A percentile compares a stretch with the other conserved stretches of the same genome.
Conservation (phyloP, 164 flowering plant species). For the Annona cherimola region DNA sequence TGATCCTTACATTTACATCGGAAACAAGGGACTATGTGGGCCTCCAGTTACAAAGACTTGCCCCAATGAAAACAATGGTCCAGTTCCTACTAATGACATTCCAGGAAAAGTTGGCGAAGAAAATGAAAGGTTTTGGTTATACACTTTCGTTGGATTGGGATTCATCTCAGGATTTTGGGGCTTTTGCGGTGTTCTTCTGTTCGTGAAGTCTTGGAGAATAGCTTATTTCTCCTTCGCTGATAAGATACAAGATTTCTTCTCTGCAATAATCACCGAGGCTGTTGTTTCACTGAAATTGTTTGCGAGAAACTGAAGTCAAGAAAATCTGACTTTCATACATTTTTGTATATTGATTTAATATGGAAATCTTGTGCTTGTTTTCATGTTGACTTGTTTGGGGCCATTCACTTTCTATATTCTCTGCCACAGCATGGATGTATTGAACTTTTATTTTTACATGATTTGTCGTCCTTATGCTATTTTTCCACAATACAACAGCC, state of each 20-base stretch:
- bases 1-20: conserved; percentile 12
- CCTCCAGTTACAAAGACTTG: conserved; percentile 10
- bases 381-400: too few relatives aligned
- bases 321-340: too few relatives aligned
- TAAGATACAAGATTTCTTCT: conserved; percentile 2
- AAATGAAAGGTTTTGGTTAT: conserved; percentile 7
- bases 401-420: too few relatives aligned
- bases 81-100: background rate
- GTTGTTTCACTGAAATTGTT: too few relatives aligned
- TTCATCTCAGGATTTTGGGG: conserved; percentile 13
- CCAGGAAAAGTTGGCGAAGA: background rate
- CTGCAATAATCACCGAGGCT: too few relatives aligned
- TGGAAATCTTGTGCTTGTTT: too few relatives aligned
- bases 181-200: conserved; percentile 1
- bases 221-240: conserved; percentile 10
- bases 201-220: conserved; percentile 13
- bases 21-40: conserved; percentile 14
- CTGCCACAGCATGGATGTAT: too few relatives aligned
- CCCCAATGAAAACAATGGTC: background rate
- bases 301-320: too few relatives aligned
- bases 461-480: too few relatives aligned
- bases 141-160: conserved; percentile 6
- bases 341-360: too few relatives aligned
- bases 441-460: too few relatives aligned
- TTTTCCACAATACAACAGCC: too few relatives aligned